Percentiles rank a stretch among this genome's conserved stretches.
phyloP scores from a whole-genome alignment of 2,329 filamentous ascomycete genomes.

The Fusarium chaquense region DNA sequence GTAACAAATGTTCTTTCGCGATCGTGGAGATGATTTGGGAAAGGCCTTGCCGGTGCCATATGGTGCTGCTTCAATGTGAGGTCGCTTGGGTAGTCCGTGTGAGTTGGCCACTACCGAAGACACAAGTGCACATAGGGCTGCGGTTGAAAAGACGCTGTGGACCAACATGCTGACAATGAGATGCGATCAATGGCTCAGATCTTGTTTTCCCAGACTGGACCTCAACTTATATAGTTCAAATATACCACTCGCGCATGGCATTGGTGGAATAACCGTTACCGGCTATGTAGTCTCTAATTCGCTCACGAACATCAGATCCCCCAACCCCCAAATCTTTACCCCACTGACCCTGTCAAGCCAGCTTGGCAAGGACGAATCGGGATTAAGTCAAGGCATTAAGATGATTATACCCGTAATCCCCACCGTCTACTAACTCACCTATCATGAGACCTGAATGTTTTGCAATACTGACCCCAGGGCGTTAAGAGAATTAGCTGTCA shows the following conservation, averaged over 20 bases:
- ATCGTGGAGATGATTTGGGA: slow-evolving; percentile 32
- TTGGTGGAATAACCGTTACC: background rate
- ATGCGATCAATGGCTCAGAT: background rate
- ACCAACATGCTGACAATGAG: slow-evolving; percentile 15
- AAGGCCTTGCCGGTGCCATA: slow-evolving; percentile 34
- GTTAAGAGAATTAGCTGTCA: too few relatives aligned
- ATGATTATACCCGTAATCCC: too few relatives aligned
- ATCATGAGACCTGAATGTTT: too few relatives aligned
- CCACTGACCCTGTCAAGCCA: background rate
- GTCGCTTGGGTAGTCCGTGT: slow-evolving; percentile 30
- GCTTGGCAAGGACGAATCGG: too few relatives aligned
- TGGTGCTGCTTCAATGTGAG: slow-evolving; percentile 34
- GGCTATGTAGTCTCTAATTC: background rate
- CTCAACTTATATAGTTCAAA: background rate
- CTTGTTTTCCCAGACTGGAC: background rate
- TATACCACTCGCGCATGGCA: background rate
- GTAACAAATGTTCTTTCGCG: slow-evolving; percentile 33
- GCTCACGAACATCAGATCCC: background rate
- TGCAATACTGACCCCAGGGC: too few relatives aligned
- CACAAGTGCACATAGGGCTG: slow-evolving; percentile 28
- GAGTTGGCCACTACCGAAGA: slow-evolving; percentile 15
- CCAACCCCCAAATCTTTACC: background rate
- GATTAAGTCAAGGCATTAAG: too few relatives aligned
- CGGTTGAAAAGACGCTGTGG: slow-evolving; percentile 22
- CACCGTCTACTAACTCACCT: too few relatives aligned